These are phyloP conservation scores for Stachybotrys elegans DNA, from an alignment of 2,329 filamentous ascomycete species.

Conservation along the genomic window DNA sequence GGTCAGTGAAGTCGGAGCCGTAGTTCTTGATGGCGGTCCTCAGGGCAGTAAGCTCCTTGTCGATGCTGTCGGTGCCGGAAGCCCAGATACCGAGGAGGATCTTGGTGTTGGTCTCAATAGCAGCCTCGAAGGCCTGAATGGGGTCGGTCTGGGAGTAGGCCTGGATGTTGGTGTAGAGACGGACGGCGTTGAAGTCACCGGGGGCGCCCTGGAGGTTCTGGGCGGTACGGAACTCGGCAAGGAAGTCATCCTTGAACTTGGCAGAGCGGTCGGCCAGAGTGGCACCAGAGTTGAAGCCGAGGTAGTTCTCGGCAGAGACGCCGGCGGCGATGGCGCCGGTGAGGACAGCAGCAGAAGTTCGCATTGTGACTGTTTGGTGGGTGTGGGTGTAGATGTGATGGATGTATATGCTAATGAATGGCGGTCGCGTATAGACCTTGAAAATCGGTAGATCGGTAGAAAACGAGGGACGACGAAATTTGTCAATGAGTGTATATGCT, in stretches of 20 bases:
- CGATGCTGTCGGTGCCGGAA: slow-evolving; percentile 48
- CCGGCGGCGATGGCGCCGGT: slow-evolving; percentile 34
- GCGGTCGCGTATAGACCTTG: too few species aligned
- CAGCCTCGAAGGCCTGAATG: slow-evolving; percentile 73
- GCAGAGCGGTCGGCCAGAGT: slow-evolving; percentile 40
- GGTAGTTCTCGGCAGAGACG: slow-evolving; percentile 40
- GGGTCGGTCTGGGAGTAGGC: slow-evolving; percentile 67
- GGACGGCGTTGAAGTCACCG: slow-evolving; percentile 52
- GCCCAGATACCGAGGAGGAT: slow-evolving; percentile 63
- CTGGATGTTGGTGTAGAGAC: slow-evolving; percentile 65
- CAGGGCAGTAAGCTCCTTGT: slow-evolving; percentile 56
- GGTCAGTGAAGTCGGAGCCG: slow-evolving; percentile 46
- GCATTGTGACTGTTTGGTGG: slow-evolving; percentile 29
- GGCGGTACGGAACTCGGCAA: slow-evolving; percentile 38
- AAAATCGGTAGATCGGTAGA: too few species aligned
- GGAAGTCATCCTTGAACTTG: slow-evolving; percentile 48
- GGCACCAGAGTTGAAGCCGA: slow-evolving; percentile 49
- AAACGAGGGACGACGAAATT: too few species aligned
- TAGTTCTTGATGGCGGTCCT: slow-evolving; percentile 49
- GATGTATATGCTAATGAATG: too few species aligned
- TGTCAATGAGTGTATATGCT: too few species aligned
- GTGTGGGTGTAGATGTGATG: neutral
- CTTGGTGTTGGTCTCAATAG: slow-evolving; percentile 53
- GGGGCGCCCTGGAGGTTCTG: slow-evolving; percentile 33
- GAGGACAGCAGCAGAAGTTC: slow-evolving; percentile 30